Percentiles rank a stretch among this genome's conserved stretches.
phyloP scores from a whole-genome alignment of 2,329 filamentous ascomycete species.

The Thielaviopsis populi region DNA sequence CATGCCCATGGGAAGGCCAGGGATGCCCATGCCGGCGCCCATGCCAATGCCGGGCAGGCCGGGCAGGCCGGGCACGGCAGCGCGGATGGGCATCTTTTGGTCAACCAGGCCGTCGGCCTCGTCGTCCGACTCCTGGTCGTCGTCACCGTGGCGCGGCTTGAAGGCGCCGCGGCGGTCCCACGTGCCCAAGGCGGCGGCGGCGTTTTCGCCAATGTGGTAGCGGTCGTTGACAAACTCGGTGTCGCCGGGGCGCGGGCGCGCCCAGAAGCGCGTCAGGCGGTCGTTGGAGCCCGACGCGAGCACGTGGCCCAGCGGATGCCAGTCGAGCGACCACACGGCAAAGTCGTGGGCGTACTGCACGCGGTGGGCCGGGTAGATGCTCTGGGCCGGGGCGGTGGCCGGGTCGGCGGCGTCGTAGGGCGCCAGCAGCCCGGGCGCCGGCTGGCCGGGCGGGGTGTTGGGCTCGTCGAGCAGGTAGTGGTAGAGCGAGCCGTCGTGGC shows the following conservation, averaged over 20 bases:
- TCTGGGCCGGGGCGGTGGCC: conserved; percentile 63
- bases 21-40: not conserved
- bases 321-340: conserved; percentile 94
- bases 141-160: conserved; percentile 72
- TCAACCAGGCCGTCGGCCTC: conserved; percentile 87
- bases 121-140: conserved; percentile 85
- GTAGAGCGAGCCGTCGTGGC: conserved; percentile 74
- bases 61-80: conserved; percentile 29
- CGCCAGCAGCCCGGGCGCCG: conserved; percentile 56
- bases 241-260: conserved; percentile 75
- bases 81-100: conserved; percentile 59
- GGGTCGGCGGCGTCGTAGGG: conserved; percentile 79
- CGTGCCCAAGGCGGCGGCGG: conserved; percentile 84
- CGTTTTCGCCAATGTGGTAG: conserved; percentile 88
- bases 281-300: conserved; percentile 93
- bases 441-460: conserved; percentile 63
- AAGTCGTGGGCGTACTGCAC: conserved; percentile 82
- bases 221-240: conserved; percentile 73
- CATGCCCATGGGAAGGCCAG: not conserved
- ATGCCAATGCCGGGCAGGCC: conserved; percentile 31
- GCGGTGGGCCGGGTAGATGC: conserved; percentile 83
- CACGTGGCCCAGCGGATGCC: conserved; percentile 93
- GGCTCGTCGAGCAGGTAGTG: conserved; percentile 96
- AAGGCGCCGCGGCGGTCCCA: conserved; percentile 71
- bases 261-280: conserved; percentile 93